Percentiles rank a stretch among this genome's conserved stretches.
phyloP scores from a whole-genome alignment of 495 filamentous ascomycete genomes.

The Podospora anserina region DNA sequence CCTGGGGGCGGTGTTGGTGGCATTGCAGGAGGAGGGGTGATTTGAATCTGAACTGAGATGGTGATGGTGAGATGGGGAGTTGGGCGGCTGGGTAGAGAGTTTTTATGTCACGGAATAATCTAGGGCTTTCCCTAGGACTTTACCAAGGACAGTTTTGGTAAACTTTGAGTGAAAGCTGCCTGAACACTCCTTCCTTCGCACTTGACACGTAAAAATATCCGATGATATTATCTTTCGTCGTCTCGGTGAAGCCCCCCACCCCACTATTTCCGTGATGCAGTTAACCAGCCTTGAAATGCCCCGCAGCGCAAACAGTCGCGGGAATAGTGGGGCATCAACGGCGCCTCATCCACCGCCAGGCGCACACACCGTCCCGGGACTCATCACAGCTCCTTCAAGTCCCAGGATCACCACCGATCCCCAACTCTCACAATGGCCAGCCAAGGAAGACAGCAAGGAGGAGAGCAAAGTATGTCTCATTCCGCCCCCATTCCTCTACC shows the following conservation, averaged over 20 bases:
- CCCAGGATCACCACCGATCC: not conserved
- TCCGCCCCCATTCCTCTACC: not conserved
- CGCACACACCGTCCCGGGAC: not conserved
- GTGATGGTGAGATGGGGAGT: not conserved
- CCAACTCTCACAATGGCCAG: constrained; percentile 18
- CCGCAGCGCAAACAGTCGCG: not conserved
- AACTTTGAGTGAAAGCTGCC: too few species aligned
- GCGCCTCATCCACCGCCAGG: not conserved
- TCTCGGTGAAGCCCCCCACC: not conserved
- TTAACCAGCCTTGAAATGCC: not conserved
- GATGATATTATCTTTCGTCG: too few species aligned
- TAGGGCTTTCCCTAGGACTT: too few species aligned
- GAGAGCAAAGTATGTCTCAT: constrained; percentile 20
- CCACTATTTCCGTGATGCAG: not conserved
- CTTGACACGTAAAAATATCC: too few species aligned
- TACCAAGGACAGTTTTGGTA: too few species aligned
- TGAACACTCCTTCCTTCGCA: too few species aligned
- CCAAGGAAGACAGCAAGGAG: constrained; percentile 19
- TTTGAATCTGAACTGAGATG: not conserved
- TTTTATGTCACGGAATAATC: too few species aligned
- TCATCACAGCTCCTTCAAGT: not conserved
- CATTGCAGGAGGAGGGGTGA: constrained; percentile 10
- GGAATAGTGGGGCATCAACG: not conserved
- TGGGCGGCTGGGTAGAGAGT: not conserved
- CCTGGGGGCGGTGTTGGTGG: constrained; percentile 18